A percentile compares a stretch with the other conserved stretches of the same genome.
Conservation (phyloP, 148 eudicot genomes). For the Diospyros lotus region DNA sequence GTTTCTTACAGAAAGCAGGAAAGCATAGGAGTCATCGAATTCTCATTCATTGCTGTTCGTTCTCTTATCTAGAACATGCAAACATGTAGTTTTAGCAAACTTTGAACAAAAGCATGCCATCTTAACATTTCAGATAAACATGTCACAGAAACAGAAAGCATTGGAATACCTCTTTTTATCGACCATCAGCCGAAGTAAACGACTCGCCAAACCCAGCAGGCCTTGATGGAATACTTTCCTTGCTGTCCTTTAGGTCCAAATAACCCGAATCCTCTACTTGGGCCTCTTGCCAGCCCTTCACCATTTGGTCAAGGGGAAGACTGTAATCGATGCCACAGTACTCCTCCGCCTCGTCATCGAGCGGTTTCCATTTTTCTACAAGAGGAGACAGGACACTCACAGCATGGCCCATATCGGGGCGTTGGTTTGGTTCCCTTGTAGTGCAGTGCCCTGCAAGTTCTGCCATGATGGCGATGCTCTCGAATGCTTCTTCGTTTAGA, state of each 20-base stretch:
- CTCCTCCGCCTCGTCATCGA: conserved; percentile 37
- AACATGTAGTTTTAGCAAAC: too few species aligned
- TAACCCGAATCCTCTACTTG: conserved; percentile 25
- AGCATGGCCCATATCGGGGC: conserved; percentile 79
- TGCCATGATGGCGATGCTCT: conserved; percentile 43
- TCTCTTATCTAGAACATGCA: too few species aligned
- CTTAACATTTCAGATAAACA: not conserved
- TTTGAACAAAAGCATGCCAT: too few species aligned
- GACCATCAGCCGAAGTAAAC: conserved; percentile 65
- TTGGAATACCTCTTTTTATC: conserved; percentile 23
- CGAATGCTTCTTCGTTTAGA: conserved; percentile 32
- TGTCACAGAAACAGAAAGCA: not conserved
- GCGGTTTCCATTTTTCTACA: conserved; percentile 67
- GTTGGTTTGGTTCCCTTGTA: conserved; percentile 64
- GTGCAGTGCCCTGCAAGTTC: conserved; percentile 81
- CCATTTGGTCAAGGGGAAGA: conserved; percentile 45
- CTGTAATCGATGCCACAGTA: conserved; percentile 32
- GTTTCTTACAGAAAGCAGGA: too few species aligned
- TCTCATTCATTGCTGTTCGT: too few species aligned
- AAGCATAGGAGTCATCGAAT: too few species aligned
- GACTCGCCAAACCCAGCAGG: conserved; percentile 65
- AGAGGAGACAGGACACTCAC: conserved; percentile 55
- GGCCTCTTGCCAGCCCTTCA: conserved; percentile 61
- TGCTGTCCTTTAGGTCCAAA: conserved; percentile 40
- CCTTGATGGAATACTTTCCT: conserved; percentile 60